phyloP scores from a whole-genome alignment of 768 basidiomycete species.

The Kwoniella newhampshirensis region DNA sequence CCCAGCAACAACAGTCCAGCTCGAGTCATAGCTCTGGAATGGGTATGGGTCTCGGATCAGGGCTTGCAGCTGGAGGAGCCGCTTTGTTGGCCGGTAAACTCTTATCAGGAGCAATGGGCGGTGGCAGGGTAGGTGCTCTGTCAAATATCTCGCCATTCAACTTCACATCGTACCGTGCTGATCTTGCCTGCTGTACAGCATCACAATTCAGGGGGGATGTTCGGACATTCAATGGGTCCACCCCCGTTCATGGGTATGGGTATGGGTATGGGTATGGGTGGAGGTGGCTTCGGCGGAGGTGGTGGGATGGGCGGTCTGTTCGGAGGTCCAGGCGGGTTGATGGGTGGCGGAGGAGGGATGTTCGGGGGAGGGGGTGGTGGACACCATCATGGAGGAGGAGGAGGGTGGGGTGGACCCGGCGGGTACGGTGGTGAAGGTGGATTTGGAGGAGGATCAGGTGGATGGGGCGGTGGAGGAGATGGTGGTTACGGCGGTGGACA shows the following conservation, averaged over 20 bases:
- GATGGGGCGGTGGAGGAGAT: conserved; percentile 1
- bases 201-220: conserved; percentile 9
- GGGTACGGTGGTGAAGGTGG: background rate
- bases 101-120: conserved; percentile 1
- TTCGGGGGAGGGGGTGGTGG: conserved; percentile 13
- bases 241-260: conserved; percentile 35
- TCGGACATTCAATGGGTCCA: conserved; percentile 26
- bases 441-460: background rate
- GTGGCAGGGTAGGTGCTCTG: conserved; percentile 1
- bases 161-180: too few relatives aligned
- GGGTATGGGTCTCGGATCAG: conserved; percentile 12
- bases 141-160: too few relatives aligned
- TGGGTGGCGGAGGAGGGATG: conserved; percentile 21
- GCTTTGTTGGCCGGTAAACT: conserved; percentile 13
- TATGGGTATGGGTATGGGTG: conserved; percentile 7
- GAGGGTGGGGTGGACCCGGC: conserved; percentile 11
- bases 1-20: conserved; percentile 12
- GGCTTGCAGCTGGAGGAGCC: conserved; percentile 14
- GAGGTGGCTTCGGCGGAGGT: conserved; percentile 6
- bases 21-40: background rate
- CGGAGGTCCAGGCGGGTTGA: conserved; percentile 21
- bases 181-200: conserved; percentile 3
- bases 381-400: conserved; percentile 22
- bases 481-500: conserved; percentile 6
- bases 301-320: conserved; percentile 23